Evolutionary conservation across 192 early-diverging fungal species (phyloP), one percentile per base, ranked within the genome.

Genomic region (Coemansia sp.): DNA sequence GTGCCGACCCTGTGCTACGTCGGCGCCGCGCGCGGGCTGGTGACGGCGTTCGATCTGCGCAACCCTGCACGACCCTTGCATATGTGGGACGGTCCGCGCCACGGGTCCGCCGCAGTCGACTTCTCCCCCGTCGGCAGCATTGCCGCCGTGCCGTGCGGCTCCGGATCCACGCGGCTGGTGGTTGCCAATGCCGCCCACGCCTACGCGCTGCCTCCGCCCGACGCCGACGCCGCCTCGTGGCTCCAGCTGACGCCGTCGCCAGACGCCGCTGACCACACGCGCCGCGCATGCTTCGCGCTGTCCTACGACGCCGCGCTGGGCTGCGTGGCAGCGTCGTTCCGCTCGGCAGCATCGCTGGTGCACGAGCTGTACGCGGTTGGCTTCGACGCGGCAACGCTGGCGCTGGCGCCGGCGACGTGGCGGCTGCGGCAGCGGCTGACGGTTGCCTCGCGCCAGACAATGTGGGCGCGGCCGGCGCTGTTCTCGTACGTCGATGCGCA

Each of bases 21-120:
- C 0, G 75, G 75, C 21, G 58, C 66, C 26, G 63, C 66, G 0
- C 13, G 46, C 16, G 55, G 69, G 61, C 52, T 58, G 1, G 69
- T 80, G 8, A 36, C 69, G 63, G 63, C 66, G 8, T 80, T 75
- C 52, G 73, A 75, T 42, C 52, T 80, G 63, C 62, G 78, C 10
- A 21, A 48, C 0, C 6, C 69, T 11, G 37, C 46, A 0, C 26
- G 8, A 26, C 66, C 78, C 7, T 19, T 71, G 16, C 52, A 58
- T 42, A 22, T 43, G 21, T 74, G 78, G 69, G 63, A 65, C 18
- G 69, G 69, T 0, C 66, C 69, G 8, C 41, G 39, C 22, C 43
- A 71, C 37, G 46, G 61, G 26, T 61, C 49, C 48, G 39, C 13
- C 42, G 32, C 59, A 13, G 32, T 48, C 4, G 73, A 62, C 39